phyloP scores from a whole-genome alignment of 352 stramenopile species.

The Pythium angustatum region DNA sequence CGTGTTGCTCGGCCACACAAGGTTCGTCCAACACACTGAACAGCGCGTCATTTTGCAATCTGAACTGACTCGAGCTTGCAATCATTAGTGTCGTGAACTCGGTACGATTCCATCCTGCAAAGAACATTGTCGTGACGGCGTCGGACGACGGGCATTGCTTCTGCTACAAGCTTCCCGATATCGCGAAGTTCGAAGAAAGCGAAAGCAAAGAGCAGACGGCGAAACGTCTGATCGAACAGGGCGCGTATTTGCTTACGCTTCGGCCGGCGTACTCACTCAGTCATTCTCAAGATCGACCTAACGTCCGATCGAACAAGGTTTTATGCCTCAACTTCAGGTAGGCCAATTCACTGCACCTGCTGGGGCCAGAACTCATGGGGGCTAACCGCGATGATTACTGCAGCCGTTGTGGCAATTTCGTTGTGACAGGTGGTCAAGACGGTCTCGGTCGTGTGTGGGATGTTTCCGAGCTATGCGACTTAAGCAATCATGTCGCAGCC shows the following conservation, averaged over 20 bases:
- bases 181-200: slow-evolving; percentile 43
- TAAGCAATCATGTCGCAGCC: slow-evolving; percentile 14
- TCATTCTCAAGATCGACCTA: slow-evolving; percentile 32
- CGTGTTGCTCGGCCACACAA: slow-evolving; percentile 85
- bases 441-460: slow-evolving; percentile 86
- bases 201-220: slow-evolving; percentile 83
- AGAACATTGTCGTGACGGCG: slow-evolving; percentile 89
- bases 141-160: slow-evolving; percentile 92
- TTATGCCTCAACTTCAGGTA: slow-evolving; percentile 46
- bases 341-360: not conserved
- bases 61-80: not conserved
- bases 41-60: not conserved
- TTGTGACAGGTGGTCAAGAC: slow-evolving; percentile 92
- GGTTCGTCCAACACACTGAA: slow-evolving; percentile 51
- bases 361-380: not conserved
- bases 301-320: slow-evolving; percentile 44
- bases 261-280: slow-evolving; percentile 81
- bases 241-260: slow-evolving; percentile 80
- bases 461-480: slow-evolving; percentile 35
- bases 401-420: slow-evolving; percentile 70
- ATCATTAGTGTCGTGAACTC: slow-evolving; percentile 73
- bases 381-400: slow-evolving; percentile 3
- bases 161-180: slow-evolving; percentile 88
- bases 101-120: slow-evolving; percentile 82
- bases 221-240: slow-evolving; percentile 63